These are phyloP conservation scores for Ophiostoma populinum DNA, from an alignment of 2,329 filamentous ascomycete genomes.

Conservation along the genomic window DNA sequence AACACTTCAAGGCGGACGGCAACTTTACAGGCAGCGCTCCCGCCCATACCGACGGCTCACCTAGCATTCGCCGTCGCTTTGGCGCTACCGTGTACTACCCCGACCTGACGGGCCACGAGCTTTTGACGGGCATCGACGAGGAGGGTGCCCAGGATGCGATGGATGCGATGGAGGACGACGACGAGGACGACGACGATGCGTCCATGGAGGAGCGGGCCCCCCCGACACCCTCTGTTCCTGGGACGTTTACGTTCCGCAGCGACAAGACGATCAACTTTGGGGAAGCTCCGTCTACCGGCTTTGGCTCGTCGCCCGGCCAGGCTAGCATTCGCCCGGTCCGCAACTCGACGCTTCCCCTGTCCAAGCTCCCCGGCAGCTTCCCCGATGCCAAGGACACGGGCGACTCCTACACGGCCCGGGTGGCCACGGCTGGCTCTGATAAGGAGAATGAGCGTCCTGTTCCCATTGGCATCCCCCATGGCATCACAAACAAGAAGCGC, in stretches of 20 bases:
- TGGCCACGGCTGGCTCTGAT: conserved; percentile 21
- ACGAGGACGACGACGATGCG: background rate
- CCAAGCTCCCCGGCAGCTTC: conserved; percentile 21
- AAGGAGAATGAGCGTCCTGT: conserved; percentile 37
- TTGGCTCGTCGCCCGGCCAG: conserved; percentile 41
- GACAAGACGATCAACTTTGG: conserved; percentile 47
- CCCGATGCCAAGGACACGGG: conserved; percentile 33
- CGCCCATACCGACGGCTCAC: conserved; percentile 1
- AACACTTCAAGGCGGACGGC: background rate
- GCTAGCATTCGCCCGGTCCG: conserved; percentile 43
- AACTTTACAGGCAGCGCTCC: background rate
- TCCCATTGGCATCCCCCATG: conserved; percentile 34
- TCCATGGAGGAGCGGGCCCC: conserved; percentile 10
- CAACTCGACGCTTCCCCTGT: conserved; percentile 26
- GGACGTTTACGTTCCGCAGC: conserved; percentile 47
- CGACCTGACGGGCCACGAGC: conserved; percentile 25
- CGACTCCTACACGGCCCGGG: conserved; percentile 2
- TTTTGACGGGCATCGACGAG: conserved; percentile 6
- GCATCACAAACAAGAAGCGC: conserved; percentile 49
- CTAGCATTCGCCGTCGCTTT: conserved; percentile 7
- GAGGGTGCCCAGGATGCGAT: no score
- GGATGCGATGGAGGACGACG: background rate
- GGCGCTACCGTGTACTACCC: conserved; percentile 30
- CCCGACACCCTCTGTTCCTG: conserved; percentile 27
- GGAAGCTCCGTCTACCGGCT: conserved; percentile 28